These are phyloP conservation scores for Plectosphaerella plurivora DNA, from an alignment of 2,329 filamentous ascomycete genomes.

Conservation along the genomic window DNA sequence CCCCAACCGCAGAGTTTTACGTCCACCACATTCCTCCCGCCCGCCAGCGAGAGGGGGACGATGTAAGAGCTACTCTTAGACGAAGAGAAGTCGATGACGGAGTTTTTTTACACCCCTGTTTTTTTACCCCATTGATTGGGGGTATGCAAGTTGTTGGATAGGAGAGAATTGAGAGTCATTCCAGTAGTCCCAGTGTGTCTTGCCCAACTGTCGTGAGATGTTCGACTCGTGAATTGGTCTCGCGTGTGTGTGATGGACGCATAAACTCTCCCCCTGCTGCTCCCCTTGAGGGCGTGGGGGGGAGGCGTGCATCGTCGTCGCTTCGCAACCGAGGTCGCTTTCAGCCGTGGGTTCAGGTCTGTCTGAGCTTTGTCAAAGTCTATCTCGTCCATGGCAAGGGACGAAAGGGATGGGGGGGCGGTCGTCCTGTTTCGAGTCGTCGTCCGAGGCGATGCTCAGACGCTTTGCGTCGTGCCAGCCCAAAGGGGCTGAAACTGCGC, in stretches of 20 bases:
- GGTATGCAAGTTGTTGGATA: not conserved
- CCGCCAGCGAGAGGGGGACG: constrained; percentile 3
- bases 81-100: not conserved
- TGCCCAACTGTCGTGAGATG: not conserved
- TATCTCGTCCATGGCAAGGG: not conserved
- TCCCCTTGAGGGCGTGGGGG: no score
- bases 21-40: not conserved
- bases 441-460: not conserved
- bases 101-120: not conserved
- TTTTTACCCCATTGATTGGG: not conserved
- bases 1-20: not conserved
- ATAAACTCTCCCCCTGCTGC: no score
- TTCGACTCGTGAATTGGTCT: not conserved
- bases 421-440: not conserved
- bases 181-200: not conserved
- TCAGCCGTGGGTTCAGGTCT: no score
- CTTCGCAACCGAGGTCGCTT: no score
- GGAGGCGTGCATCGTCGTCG: no score
- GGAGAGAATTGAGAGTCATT: not conserved
- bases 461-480: not conserved
- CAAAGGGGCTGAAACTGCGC: not conserved
- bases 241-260: no score
- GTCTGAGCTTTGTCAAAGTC: not conserved
- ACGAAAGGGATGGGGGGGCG: not conserved
- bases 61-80: not conserved